These are phyloP conservation scores for Aspergillus puulaauensis DNA, from an alignment of 2,329 filamentous ascomycete genomes.

Conservation along the genomic window DNA sequence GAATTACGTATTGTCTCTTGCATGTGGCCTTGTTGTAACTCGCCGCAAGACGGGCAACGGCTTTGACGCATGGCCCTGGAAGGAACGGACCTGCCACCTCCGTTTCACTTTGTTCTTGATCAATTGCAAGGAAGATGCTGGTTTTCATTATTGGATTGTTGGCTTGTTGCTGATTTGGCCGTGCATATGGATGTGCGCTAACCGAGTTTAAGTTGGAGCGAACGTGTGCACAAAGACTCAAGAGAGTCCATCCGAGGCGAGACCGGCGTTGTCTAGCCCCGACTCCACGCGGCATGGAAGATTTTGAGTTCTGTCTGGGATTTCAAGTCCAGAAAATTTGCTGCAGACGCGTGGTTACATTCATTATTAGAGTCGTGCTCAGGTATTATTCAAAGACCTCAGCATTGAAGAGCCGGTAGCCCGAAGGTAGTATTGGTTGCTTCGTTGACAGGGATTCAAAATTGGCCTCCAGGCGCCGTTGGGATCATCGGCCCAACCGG, in stretches of 20 bases:
- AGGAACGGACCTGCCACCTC: neutral
- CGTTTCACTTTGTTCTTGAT: neutral
- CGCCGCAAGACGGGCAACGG: too few species aligned
- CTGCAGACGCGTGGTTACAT: neutral
- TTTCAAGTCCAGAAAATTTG: neutral
- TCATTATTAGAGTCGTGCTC: neutral
- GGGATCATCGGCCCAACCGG: neutral
- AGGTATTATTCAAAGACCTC: neutral
- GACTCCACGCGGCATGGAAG: neutral
- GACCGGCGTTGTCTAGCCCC: neutral
- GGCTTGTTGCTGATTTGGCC: neutral
- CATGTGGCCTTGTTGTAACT: neutral
- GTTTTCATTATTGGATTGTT: neutral
- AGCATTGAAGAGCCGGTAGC: neutral
- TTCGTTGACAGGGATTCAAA: neutral
- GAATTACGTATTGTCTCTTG: neutral
- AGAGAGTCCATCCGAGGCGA: slow-evolving; percentile 1
- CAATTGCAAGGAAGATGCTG: neutral
- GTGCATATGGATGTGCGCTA: slow-evolving; percentile 5
- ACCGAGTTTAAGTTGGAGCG: neutral
- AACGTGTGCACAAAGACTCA: slow-evolving; percentile 1
- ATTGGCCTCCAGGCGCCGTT: neutral
- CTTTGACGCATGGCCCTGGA: neutral
- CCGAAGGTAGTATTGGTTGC: neutral
- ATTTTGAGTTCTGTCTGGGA: neutral